Evolutionary conservation across 306 rosid genomes (phyloP).

Genomic region (Pterocarpus macrocarpus): DNA sequence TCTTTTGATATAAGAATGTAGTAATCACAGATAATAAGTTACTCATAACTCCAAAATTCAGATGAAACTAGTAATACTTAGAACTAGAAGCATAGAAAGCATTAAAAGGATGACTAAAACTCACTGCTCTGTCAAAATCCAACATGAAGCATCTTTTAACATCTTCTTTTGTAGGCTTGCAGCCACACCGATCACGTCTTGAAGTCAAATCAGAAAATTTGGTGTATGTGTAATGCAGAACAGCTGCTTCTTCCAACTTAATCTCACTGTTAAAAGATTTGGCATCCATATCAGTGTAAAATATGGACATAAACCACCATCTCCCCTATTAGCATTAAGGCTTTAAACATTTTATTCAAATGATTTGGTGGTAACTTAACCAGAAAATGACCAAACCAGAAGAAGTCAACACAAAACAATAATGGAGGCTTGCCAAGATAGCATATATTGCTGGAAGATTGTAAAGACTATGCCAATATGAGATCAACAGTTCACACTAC

Average conservation of each 20-base stretch:
- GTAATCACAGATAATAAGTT: slow-evolving; percentile 18
- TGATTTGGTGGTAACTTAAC: slow-evolving; percentile 21
- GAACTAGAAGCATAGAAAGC: slow-evolving; percentile 9
- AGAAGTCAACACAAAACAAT: neutral
- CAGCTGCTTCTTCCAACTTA: slow-evolving; percentile 69
- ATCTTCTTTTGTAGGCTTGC: slow-evolving; percentile 75
- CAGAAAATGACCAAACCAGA: slow-evolving; percentile 21
- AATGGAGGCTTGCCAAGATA: slow-evolving; percentile 7
- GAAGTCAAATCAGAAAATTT: slow-evolving; percentile 74
- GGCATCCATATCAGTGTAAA: slow-evolving; percentile 21
- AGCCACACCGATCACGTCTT: slow-evolving; percentile 72
- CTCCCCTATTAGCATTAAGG: slow-evolving; percentile 18
- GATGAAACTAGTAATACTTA: slow-evolving; percentile 32
- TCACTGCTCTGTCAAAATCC: slow-evolving; percentile 73
- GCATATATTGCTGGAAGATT: slow-evolving; percentile 25
- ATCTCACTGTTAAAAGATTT: slow-evolving; percentile 53
- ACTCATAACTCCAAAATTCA: neutral
- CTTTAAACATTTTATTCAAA: slow-evolving; percentile 13
- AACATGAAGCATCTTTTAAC: slow-evolving; percentile 79
- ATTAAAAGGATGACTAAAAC: slow-evolving; percentile 42
- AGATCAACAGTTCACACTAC: slow-evolving; percentile 30
- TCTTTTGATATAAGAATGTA: slow-evolving; percentile 23
- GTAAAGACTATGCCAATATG: slow-evolving; percentile 19
- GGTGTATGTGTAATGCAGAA: slow-evolving; percentile 69
- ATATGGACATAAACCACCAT: slow-evolving; percentile 14